phyloP scores from a whole-genome alignment of 805 yeast genomes.

The Candida sakaeoensis region DNA sequence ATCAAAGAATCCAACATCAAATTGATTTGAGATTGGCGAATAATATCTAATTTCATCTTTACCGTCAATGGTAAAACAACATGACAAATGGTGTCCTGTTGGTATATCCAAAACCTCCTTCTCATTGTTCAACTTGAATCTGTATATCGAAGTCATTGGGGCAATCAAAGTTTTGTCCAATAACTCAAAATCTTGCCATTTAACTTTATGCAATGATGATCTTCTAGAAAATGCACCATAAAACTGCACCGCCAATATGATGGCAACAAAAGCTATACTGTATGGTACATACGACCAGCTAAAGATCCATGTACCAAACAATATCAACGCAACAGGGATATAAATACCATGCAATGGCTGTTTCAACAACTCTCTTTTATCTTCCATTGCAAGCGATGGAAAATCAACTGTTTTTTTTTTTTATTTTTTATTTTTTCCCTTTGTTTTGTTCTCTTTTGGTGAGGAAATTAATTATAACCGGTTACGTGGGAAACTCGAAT shows the following conservation, averaged over 20 bases:
- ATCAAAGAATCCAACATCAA: conserved; percentile 72
- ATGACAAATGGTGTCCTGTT: conserved; percentile 73
- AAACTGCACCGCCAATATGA: conserved; percentile 30
- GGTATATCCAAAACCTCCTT: conserved; percentile 64
- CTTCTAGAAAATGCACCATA: conserved; percentile 42
- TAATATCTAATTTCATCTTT: conserved; percentile 62
- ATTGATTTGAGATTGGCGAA: conserved; percentile 70
- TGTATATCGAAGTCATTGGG: conserved; percentile 67
- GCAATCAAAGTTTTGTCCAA: conserved; percentile 71
- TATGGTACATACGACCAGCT: conserved; percentile 49
- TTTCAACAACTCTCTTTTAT: conserved; percentile 53
- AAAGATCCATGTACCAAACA: conserved; percentile 57
- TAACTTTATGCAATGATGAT: conserved; percentile 44
- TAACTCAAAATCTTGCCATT: conserved; percentile 65
- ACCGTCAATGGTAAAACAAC: conserved; percentile 46
- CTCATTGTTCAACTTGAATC: conserved; percentile 61
- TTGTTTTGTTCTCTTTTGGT: too few relatives aligned
- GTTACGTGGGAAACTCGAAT: too few relatives aligned
- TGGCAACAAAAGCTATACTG: conserved; percentile 30
- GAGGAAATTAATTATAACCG: too few relatives aligned
- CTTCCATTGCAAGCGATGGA: conserved; percentile 24
- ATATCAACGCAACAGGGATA: conserved; percentile 60
- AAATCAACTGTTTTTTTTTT: conserved; percentile 1
- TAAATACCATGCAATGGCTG: conserved; percentile 74
- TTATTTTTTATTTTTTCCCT: background rate